Evolutionary conservation across 208 protist species (phyloP).

Genomic region (Acanthamoeba castellanii): DNA sequence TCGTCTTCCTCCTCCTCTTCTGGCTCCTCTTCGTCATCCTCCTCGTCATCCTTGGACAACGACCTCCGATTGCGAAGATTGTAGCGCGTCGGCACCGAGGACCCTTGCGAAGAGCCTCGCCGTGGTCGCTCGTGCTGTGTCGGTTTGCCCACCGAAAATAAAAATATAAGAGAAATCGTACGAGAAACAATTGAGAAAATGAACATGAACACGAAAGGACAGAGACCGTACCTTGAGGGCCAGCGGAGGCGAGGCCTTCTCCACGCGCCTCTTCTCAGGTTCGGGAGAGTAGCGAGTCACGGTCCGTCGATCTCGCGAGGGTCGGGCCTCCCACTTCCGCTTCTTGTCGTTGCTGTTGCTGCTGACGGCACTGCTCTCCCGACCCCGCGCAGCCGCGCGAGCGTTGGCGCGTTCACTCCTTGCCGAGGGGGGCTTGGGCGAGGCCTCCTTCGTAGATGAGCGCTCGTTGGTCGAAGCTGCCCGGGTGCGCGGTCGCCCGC

Average conservation of each 20-base stretch:
- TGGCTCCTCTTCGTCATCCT: too few species aligned
- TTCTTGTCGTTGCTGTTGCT: not conserved
- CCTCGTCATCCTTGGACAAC: not conserved
- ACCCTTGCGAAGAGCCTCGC: not conserved
- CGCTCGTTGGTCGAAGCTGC: not conserved
- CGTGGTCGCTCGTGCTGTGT: too few species aligned
- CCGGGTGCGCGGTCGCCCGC: too few species aligned
- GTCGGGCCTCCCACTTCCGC: not conserved
- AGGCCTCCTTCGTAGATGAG: not conserved
- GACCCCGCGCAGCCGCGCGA: not conserved
- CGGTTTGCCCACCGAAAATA: not conserved
- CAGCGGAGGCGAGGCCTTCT: not conserved
- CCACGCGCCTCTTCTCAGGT: not conserved
- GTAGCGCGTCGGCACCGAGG: not conserved
- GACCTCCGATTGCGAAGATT: not conserved
- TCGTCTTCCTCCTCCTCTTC: not conserved
- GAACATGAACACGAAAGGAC: too few species aligned
- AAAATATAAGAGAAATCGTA: not conserved
- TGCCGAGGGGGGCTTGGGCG: not conserved
- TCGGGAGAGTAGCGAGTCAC: not conserved
- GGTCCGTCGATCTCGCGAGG: not conserved
- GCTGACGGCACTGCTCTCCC: not conserved
- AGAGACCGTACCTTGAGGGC: not conserved
- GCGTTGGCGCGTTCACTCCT: not conserved
- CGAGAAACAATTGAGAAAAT: not conserved